Percentiles rank a stretch among this genome's conserved stretches.
These are phyloP conservation scores for Acanthamoeba rhysodes DNA, from an alignment of 208 protist genomes.

Conservation along the genomic window DNA sequence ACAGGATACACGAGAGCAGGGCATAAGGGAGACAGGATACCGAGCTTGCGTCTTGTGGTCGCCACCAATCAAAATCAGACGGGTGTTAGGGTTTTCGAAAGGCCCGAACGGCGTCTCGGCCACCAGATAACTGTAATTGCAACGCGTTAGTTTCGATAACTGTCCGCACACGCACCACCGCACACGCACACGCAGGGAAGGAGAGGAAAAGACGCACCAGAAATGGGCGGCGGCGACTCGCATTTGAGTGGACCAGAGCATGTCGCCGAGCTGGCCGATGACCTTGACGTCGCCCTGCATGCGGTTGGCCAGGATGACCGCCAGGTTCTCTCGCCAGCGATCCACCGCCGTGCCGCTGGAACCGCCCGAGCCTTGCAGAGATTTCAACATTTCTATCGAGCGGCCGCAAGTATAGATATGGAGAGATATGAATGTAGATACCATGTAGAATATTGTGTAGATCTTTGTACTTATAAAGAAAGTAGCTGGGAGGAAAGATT, in stretches of 20 bases:
- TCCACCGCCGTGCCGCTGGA: constrained; percentile 15
- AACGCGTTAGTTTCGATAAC: neutral
- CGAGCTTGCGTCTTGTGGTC: constrained; percentile 70
- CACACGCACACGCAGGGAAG: neutral
- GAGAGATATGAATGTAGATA: neutral
- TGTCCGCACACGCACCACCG: neutral
- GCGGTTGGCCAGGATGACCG: constrained; percentile 69
- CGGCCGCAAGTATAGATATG: neutral
- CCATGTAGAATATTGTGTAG: too few species aligned
- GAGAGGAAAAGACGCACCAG: neutral
- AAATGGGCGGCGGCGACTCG: constrained; percentile 73
- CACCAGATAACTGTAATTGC: neutral
- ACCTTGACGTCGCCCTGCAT: constrained; percentile 33
- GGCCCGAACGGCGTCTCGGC: constrained; percentile 69
- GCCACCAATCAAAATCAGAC: constrained; percentile 67
- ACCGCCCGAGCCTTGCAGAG: neutral
- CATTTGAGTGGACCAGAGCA: constrained; percentile 33
- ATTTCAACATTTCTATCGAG: constrained; percentile 23
- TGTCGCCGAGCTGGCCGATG: constrained; percentile 77
- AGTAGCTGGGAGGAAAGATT: too few species aligned
- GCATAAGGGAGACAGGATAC: neutral
- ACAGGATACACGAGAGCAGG: neutral
- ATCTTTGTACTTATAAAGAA: too few species aligned
- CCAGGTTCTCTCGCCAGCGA: constrained; percentile 74
- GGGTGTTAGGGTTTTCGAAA: constrained; percentile 66